Conservation (phyloP, 495 filamentous ascomycete species). For the Aspergillus diversus region DNA sequence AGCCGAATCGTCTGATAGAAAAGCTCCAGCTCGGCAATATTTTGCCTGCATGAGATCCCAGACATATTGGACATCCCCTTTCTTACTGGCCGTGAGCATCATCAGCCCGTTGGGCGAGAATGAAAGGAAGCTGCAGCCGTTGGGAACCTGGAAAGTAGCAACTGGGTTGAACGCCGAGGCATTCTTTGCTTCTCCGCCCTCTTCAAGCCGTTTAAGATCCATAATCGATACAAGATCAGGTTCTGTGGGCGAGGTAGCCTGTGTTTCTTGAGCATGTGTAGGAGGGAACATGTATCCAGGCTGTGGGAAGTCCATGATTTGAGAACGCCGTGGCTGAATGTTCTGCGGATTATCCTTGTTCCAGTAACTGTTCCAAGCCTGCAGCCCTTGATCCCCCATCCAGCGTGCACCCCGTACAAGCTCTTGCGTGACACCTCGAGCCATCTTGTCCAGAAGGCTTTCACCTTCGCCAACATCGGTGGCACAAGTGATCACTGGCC, state of each 20-base stretch:
- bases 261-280: conserved; percentile 65
- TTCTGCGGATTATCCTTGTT: conserved; percentile 59
- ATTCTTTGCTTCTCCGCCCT: conserved; percentile 41
- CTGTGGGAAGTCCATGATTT: conserved; percentile 32
- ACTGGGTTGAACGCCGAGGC: conserved; percentile 58
- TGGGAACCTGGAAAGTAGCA: conserved; percentile 77
- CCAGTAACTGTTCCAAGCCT: conserved; percentile 91
- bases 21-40: conserved; percentile 44
- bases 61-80: conserved; percentile 88
- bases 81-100: conserved; percentile 86
- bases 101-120: conserved; percentile 83
- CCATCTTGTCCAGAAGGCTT: conserved; percentile 80
- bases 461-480: conserved; percentile 80
- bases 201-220: conserved; percentile 71
- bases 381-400: conserved; percentile 82
- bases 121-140: conserved; percentile 89
- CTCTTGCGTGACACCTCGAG: conserved; percentile 87
- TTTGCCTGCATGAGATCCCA: conserved; percentile 84
- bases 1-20: conserved; percentile 41
- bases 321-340: conserved; percentile 31
- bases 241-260: conserved; percentile 55
- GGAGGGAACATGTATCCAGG: conserved; percentile 65
- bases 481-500: conserved; percentile 73
- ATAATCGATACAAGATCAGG: conserved; percentile 82
- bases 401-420: conserved; percentile 86